These are phyloP conservation scores for Fusarium sp. DNA, from an alignment of 2,329 filamentous ascomycete genomes.

Conservation along the genomic window DNA sequence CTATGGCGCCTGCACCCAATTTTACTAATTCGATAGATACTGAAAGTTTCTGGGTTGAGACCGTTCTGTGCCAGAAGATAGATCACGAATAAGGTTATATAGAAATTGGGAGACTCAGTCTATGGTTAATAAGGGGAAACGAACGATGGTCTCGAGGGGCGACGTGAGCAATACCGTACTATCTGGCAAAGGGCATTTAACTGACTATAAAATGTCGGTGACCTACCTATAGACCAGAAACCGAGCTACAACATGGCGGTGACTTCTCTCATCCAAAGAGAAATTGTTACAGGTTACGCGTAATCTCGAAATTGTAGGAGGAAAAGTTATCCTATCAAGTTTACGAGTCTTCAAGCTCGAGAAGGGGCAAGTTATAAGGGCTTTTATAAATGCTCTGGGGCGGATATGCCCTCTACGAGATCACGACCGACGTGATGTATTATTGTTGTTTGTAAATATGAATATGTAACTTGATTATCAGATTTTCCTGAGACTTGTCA, in stretches of 20 bases:
- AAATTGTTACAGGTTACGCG: background rate
- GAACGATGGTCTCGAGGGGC: background rate
- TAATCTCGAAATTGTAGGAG: background rate
- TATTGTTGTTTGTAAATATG: conserved; percentile 29
- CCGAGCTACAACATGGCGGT: background rate
- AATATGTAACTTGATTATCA: background rate
- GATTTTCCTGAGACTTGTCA: background rate
- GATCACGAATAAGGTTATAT: background rate
- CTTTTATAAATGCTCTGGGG: conserved; percentile 15
- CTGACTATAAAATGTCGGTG: conserved; percentile 1
- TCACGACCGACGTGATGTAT: conserved; percentile 32
- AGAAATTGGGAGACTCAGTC: background rate
- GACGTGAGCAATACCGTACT: background rate
- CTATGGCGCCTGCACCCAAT: background rate
- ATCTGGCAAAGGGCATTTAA: background rate
- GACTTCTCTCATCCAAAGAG: background rate
- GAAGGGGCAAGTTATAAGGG: background rate
- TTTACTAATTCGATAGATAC: background rate
- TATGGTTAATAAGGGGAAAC: background rate
- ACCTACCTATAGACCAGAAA: background rate
- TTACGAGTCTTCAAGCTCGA: conserved; percentile 6
- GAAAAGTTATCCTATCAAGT: background rate
- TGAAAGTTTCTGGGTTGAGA: background rate
- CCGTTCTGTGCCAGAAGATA: background rate
- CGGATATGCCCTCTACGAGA: conserved; percentile 27